Evolutionary conservation across 495 filamentous ascomycete genomes (phyloP).

Genomic region (Echria macrotheca): DNA sequence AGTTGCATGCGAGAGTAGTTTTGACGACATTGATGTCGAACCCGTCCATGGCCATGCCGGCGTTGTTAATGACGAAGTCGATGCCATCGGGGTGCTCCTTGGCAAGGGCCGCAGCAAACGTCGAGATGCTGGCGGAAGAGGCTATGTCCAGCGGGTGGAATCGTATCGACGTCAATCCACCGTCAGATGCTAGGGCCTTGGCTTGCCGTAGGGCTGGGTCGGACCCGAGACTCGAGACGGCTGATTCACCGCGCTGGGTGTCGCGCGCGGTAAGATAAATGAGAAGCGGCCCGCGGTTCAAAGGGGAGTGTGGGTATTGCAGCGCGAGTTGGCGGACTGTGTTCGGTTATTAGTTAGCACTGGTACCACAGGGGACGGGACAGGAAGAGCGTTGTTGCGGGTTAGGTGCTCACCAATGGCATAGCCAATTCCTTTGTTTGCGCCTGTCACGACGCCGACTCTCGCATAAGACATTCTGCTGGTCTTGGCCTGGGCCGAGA

Average conservation of each 20-base stretch:
- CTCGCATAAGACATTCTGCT: constrained; percentile 7
- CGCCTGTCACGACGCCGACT: constrained; percentile 6
- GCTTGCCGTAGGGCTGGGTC: constrained; percentile 2
- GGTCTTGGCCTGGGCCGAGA: no score
- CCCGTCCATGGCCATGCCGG: constrained; percentile 29
- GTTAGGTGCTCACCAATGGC: constrained; percentile 3
- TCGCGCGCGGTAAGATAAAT: constrained; percentile 8
- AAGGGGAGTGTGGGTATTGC: constrained; percentile 2
- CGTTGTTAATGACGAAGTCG: constrained; percentile 10
- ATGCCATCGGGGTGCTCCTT: constrained; percentile 5
- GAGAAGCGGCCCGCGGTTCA: constrained; percentile 2
- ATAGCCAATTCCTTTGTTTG: constrained; percentile 10
- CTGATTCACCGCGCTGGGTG: neutral
- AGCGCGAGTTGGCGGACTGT: constrained; percentile 11
- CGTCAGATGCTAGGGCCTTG: neutral
- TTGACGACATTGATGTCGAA: constrained; percentile 44
- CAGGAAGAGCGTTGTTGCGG: no score
- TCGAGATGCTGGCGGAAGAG: neutral
- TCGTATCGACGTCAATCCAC: constrained; percentile 1
- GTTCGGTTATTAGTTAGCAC: neutral
- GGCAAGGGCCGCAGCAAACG: neutral
- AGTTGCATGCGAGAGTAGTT: constrained; percentile 33
- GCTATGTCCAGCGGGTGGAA: constrained; percentile 9
- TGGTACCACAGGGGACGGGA: no score
- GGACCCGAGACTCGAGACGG: neutral